These are phyloP conservation scores for Xylariaceae sp. DNA, from an alignment of 2,329 filamentous ascomycete genomes.

Conservation along the genomic window DNA sequence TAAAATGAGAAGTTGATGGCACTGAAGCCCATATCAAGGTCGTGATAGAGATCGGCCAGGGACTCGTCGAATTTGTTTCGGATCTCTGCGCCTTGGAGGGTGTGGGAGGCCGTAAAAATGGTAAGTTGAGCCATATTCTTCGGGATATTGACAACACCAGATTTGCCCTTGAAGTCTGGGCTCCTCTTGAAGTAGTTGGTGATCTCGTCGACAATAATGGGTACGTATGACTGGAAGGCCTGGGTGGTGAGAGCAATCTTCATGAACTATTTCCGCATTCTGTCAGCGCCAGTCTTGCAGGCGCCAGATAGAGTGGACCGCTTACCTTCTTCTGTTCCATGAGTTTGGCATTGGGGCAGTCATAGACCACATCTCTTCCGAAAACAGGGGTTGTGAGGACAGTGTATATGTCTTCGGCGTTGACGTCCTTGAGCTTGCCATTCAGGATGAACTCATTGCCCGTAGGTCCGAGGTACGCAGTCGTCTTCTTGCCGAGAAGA, in stretches of 20 bases:
- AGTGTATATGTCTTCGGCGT: slow-evolving; percentile 85
- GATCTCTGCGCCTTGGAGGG: slow-evolving; percentile 79
- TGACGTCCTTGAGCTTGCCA: slow-evolving; percentile 83
- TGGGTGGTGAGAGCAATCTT: slow-evolving; percentile 74
- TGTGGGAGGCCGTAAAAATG: slow-evolving; percentile 83
- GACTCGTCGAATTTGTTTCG: slow-evolving; percentile 74
- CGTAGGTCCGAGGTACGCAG: slow-evolving; percentile 73
- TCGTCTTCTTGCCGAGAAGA: slow-evolving; percentile 83
- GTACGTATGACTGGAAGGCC: slow-evolving; percentile 70
- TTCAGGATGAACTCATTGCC: slow-evolving; percentile 92
- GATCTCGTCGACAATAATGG: slow-evolving; percentile 72
- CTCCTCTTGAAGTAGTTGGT: slow-evolving; percentile 66
- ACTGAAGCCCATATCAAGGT: slow-evolving; percentile 85
- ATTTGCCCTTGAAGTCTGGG: slow-evolving; percentile 61
- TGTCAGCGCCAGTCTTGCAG: slow-evolving; percentile 2
- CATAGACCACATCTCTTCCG: slow-evolving; percentile 82
- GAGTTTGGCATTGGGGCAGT: slow-evolving; percentile 84
- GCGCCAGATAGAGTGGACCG: neutral
- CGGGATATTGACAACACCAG: slow-evolving; percentile 67
- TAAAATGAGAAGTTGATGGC: slow-evolving; percentile 88
- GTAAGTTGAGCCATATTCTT: slow-evolving; percentile 80
- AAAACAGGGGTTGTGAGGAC: slow-evolving; percentile 71
- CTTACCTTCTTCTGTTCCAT: slow-evolving; percentile 94
- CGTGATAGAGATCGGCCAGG: slow-evolving; percentile 79
- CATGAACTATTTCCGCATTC: slow-evolving; percentile 56